Evolutionary conservation across 2,329 filamentous ascomycete species (phyloP), one percentile per base, ranked within the genome.

Genomic region (Aspergillus sp.): DNA sequence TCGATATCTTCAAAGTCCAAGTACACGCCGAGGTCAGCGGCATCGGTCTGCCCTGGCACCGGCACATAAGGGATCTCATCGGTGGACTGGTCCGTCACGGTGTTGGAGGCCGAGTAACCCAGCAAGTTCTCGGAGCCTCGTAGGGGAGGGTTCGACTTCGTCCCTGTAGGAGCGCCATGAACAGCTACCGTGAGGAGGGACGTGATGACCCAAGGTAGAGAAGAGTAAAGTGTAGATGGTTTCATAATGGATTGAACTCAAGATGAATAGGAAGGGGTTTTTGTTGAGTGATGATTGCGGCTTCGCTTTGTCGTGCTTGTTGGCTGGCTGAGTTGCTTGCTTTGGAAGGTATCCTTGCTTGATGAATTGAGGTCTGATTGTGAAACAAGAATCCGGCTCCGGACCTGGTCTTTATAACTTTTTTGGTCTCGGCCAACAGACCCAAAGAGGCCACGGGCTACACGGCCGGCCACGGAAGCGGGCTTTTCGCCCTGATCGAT

Each of bases 1-100:
- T 82, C 74, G 27, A 80, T 78, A 56, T 79, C 73, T 53, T 81
- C 77, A 64, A 88, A 84, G 69, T 87, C 78, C 1, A 87, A 77
- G 58, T 81, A 84, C 2, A 80, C 67, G 0, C 85, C 85, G 13
- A 84, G 73, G 8, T 82, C 72, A 0, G 77, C 74, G 51, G 83
- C 77, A 0, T 81, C 80, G 1, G 79, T 79, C 66, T 88, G 85
- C 0, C 82, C 83, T 0, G 76, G 71, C 8, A 83, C 81, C 8
- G 82, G 75, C 39, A 80, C 70, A 54, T 77, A 80, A 3, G 74
- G 65, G 19, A 78, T 64, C 3, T 69, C 70, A 10, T 75, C 72
- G 3, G 77, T 78, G 30, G 76, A 66, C 54, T 75, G 68, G 10
- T 71, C 73, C 2, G 72, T 67, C 15, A 78, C 63, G 1, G 67